Base-by-base conservation (phyloP, 164 flowering plant genomes). In the Magnolia sinica region DNA sequence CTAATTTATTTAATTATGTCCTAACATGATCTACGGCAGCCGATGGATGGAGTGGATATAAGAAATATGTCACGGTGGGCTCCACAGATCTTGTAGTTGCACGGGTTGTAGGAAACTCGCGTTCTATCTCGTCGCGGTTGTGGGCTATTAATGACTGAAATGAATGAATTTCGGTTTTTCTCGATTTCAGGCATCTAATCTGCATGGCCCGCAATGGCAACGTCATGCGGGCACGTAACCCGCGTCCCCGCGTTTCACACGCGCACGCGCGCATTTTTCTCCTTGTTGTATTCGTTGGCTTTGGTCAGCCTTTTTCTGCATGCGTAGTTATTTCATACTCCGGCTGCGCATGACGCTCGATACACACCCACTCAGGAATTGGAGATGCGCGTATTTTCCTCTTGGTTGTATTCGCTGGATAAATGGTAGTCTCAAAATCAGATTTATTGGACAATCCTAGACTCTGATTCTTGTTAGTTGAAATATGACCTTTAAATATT, bases 211-310 rank as follows among this genome's bases (percentile, higher is more conserved):
- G 82, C 76, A 7, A 37, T 37, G 45, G 6, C 64, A 20, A 69
- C 67, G 80, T 76, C 82, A 83, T 73, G 85, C 81, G 78, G 61
- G 72, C 85, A 80, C 83, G 85, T 83, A 83, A 80, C 76, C 72
- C 79, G 68, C 76, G 73, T 74, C 67, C 50, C 45, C 76, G 50
- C 37, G 37, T 74, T 9, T 50, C 76, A 66, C 76, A 74, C 76
- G 52, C 70, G 69, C 37, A 24, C 68, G 16, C 16, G 71, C 45
- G 18, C 71, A 23, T 18, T 31, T 27, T 16, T 16, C 1, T 29
- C n/a, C 29, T 16, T n/a, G 61, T 10, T 16, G 9, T 55, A 55
- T 55, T 55, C 61, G 11, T 16, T 2, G 61, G 16, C 61, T 55
- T 10, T 55, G 16, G 18, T 55, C 16, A 55, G 16, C 45, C 45